These are phyloP conservation scores for Cocos nucifera DNA, from an alignment of 176 grass and related monocot genomes.

Conservation along the genomic window DNA sequence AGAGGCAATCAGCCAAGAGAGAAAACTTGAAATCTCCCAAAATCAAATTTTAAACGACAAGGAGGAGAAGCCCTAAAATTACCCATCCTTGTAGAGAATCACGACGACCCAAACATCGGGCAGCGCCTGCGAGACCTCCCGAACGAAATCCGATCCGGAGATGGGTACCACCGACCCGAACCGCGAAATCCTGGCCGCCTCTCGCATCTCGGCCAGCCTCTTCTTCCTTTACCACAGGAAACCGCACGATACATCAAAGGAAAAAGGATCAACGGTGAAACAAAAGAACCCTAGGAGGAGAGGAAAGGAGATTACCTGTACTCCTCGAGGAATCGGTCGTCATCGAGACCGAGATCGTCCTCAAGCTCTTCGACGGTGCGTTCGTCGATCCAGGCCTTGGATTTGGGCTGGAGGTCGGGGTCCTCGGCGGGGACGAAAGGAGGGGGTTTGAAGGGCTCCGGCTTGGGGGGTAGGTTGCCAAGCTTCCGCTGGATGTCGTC, in stretches of 20 bases:
- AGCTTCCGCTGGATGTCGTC: conserved; percentile 93
- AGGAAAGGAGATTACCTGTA: conserved; percentile 35
- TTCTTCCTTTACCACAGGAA: conserved; percentile 46
- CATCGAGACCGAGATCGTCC: conserved; percentile 59
- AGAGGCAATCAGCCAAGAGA: no score
- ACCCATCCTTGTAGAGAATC: conserved; percentile 96
- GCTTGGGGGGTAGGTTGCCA: conserved; percentile 81
- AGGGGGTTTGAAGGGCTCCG: conserved; percentile 72
- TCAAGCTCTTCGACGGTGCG: conserved; percentile 71
- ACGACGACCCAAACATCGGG: conserved; percentile 91
- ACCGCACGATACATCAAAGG: background rate
- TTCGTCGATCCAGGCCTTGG: conserved; percentile 73
- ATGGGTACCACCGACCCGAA: conserved; percentile 63
- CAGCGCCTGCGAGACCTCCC: conserved; percentile 81
- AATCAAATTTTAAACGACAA: background rate
- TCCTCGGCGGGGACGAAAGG: conserved; percentile 56
- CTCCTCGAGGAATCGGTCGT: conserved; percentile 96
- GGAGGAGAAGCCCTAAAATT: conserved; percentile 1
- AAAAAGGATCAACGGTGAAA: background rate
- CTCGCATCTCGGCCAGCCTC: conserved; percentile 76
- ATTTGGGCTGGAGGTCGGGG: conserved; percentile 57
- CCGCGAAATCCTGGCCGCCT: conserved; percentile 47
- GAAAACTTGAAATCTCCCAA: no score
- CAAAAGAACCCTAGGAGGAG: background rate
- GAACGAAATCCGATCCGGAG: conserved; percentile 80